Evolutionary conservation across 352 stramenopile species (phyloP), one percentile per base, ranked within the genome.

Genomic region (Pythium brassicae): DNA sequence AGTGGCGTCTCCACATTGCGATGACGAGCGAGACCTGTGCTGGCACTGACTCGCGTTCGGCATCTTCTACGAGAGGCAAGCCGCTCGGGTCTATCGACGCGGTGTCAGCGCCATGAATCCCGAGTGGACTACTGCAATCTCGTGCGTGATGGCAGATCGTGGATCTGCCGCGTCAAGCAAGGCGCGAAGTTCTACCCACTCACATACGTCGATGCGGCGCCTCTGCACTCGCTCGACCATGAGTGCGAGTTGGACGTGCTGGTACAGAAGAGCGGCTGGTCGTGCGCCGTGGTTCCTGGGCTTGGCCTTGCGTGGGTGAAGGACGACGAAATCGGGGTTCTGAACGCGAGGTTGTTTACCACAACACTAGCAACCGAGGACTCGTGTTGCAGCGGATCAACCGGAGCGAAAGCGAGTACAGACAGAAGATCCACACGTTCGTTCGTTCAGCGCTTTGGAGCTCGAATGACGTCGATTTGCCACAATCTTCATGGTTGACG

Each of bases 31-130:
- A 29, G 23, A 29, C 19, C 10, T 48, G 34, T 54, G 54, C 55
- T 61, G 55, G 55, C 35, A 47, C 35, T 61, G 55, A 47, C 32
- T 61, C 20, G 55, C 46, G 29, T 55, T 61, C 35, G 46, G 46
- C 3, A 14, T 61, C 20, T 61, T 61, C 46, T 61, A 43, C 27
- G 1, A 14, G n/a, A 5, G 23, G 29, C 46, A 48, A 48, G 46
- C 35, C 47, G n/a, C n/a, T n/a, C 27, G 7, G 11, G 20, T 40
- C 26, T 15, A n/a, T 61, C 29, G 37, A 32, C 25, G 22, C 55
- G 15, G 43, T 23, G 15, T 20, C 26, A 11, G 35, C 55, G 9
- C 50, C 35, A 3, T 11, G 14, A 3, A 44, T n/a, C 35, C 11
- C 5, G 35, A 40, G 12, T 40, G 35, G 35, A 40, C 11, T 5